Percentiles rank a stretch among this genome's conserved stretches.
These are phyloP conservation scores for Caryopteris hybrid DNA, from an alignment of 305 asterid genomes.

Conservation along the genomic window DNA sequence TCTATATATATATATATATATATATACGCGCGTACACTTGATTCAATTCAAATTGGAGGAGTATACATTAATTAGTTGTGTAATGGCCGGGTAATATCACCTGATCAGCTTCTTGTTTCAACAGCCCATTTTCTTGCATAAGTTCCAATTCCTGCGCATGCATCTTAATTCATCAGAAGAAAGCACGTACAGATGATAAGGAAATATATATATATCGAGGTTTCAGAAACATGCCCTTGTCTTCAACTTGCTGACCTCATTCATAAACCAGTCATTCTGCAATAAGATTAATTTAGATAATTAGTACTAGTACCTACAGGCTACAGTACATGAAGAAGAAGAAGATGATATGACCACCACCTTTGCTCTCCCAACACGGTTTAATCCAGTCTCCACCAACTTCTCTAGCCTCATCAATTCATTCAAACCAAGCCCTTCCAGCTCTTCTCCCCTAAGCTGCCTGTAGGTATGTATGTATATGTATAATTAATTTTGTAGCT, in stretches of 20 bases:
- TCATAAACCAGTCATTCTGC: slow-evolving; percentile 50
- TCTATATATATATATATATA: no score
- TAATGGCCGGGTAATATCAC: slow-evolving; percentile 5
- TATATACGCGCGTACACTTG: no score
- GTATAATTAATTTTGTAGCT: no score
- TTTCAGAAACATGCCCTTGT: slow-evolving; percentile 60
- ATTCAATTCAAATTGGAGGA: no score
- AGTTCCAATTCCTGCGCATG: slow-evolving; percentile 56
- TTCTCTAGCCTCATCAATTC: slow-evolving; percentile 70
- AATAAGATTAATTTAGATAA: no score
- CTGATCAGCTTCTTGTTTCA: slow-evolving; percentile 40
- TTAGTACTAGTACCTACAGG: no score
- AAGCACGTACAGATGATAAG: no score
- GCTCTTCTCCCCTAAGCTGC: slow-evolving; percentile 75
- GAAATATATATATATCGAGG: no score
- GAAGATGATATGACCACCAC: no score
- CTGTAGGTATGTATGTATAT: slow-evolving; percentile 19
- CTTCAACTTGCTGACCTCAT: slow-evolving; percentile 52
- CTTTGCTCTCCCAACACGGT: slow-evolving; percentile 51
- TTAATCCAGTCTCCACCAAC: slow-evolving; percentile 45
- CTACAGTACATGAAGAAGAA: no score
- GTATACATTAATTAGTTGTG: no score
- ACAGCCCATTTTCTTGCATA: slow-evolving; percentile 43
- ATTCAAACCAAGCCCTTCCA: slow-evolving; percentile 54
- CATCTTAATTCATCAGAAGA: no score